A percentile compares a stretch with the other conserved stretches of the same genome.
Conservation (phyloP, 2,329 filamentous ascomycete genomes). For the Fusarium torreyae region DNA sequence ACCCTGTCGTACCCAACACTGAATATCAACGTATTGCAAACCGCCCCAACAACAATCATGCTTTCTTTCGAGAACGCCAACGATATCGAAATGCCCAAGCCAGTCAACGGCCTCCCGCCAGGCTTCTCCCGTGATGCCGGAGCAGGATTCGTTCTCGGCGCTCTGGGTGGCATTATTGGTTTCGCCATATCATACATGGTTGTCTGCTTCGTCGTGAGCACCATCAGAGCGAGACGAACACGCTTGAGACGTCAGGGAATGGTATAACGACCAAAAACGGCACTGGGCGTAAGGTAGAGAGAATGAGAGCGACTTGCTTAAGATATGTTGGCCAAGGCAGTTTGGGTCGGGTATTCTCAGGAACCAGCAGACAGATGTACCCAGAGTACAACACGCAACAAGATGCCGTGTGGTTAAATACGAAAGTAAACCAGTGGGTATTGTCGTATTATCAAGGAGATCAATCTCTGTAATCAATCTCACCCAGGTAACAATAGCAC, state of each 20-base stretch:
- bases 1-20: background rate
- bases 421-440: no score
- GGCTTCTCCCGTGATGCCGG: slow-evolving; percentile 25
- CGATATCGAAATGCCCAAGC: slow-evolving; percentile 1
- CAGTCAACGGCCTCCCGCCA: background rate
- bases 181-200: slow-evolving; percentile 28
- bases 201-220: slow-evolving; percentile 18
- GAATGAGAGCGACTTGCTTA: background rate
- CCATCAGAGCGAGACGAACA: background rate
- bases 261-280: no score
- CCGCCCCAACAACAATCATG: background rate
- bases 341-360: background rate
- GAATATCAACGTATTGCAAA: background rate
- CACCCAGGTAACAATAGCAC: no score
- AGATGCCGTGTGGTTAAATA: background rate
- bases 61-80: background rate
- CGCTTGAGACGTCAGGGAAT: background rate
- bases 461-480: no score
- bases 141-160: slow-evolving; percentile 31
- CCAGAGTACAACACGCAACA: no score
- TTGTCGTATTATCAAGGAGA: no score
- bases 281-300: no score
- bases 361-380: no score
- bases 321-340: no score
- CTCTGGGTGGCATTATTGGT: slow-evolving; percentile 24